phyloP scores from a whole-genome alignment of 2,329 filamentous ascomycete species.

The Teratosphaeria viscida region DNA sequence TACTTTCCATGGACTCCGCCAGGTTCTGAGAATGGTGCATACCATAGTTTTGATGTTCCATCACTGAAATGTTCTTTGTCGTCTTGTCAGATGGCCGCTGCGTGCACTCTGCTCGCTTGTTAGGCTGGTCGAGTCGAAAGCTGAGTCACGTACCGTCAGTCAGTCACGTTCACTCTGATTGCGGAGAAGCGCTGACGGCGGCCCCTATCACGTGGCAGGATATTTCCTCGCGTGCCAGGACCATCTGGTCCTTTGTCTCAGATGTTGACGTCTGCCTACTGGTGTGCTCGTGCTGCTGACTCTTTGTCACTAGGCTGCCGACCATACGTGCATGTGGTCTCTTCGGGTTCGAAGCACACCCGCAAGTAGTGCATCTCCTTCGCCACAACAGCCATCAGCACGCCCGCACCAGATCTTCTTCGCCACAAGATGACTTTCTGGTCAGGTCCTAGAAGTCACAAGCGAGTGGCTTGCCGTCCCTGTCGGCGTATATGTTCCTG shows the following conservation, averaged over 20 bases:
- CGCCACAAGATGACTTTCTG: not conserved
- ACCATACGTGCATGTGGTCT: not conserved
- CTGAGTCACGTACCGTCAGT: not conserved
- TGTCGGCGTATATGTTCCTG: not conserved
- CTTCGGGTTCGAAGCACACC: not conserved
- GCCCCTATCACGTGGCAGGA: not conserved
- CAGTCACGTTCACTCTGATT: not conserved
- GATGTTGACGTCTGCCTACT: not conserved
- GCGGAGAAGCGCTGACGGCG: not conserved
- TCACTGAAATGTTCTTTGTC: not conserved
- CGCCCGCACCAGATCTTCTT: not conserved
- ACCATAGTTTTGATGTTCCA: not conserved
- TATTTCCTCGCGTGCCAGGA: not conserved
- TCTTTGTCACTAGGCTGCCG: not conserved
- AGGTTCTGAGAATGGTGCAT: not conserved
- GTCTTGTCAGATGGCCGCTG: not conserved
- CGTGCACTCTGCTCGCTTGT: not conserved
- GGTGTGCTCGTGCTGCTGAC: not conserved
- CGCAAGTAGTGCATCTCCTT: not conserved
- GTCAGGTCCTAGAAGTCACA: not conserved
- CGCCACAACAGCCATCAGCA: not conserved
- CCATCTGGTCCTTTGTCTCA: constrained; percentile 1
- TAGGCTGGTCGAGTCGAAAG: not conserved
- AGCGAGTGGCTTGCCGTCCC: not conserved
- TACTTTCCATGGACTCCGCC: constrained; percentile 1